A percentile compares a stretch with the other conserved stretches of the same genome.
phyloP scores from a whole-genome alignment of 345 rosid genomes.

The Brassica cretica region DNA sequence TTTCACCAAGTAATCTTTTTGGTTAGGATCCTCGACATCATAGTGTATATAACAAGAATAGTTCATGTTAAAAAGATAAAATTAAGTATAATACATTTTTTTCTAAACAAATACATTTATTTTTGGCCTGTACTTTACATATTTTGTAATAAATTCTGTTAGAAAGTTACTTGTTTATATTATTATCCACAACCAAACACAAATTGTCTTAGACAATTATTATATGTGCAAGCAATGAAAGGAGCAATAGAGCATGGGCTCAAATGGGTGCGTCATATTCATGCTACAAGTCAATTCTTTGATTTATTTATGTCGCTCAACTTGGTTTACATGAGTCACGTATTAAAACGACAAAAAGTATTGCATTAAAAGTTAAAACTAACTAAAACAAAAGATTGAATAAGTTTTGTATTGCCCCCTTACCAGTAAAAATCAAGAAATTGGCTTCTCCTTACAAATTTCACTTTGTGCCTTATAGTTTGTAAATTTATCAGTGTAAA shows the following conservation, averaged over 20 bases:
- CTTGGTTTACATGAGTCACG: conserved; percentile 4
- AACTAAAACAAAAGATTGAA: neutral
- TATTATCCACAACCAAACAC: neutral
- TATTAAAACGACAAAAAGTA: conserved; percentile 2
- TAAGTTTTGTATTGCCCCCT: neutral
- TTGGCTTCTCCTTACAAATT: neutral
- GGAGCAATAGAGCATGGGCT: conserved; percentile 20
- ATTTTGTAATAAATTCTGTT: conserved; percentile 30
- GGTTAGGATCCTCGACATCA: neutral
- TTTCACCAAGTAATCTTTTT: neutral
- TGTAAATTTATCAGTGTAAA: neutral
- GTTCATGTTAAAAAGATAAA: neutral
- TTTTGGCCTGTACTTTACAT: conserved; percentile 29
- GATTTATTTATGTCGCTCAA: conserved; percentile 16
- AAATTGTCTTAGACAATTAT: neutral
- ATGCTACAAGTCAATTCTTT: neutral
- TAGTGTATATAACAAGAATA: neutral
- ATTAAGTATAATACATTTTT: neutral
- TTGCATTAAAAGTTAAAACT: neutral
- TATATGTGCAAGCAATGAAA: neutral
- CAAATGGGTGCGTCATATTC: conserved; percentile 16
- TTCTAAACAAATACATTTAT: neutral
- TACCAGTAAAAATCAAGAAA: neutral
- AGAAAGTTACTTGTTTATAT: conserved; percentile 14
- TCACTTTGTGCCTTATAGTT: neutral